phyloP scores from a whole-genome alignment of 495 filamentous ascomycete genomes.

The Hypoxylon fragiforme region DNA sequence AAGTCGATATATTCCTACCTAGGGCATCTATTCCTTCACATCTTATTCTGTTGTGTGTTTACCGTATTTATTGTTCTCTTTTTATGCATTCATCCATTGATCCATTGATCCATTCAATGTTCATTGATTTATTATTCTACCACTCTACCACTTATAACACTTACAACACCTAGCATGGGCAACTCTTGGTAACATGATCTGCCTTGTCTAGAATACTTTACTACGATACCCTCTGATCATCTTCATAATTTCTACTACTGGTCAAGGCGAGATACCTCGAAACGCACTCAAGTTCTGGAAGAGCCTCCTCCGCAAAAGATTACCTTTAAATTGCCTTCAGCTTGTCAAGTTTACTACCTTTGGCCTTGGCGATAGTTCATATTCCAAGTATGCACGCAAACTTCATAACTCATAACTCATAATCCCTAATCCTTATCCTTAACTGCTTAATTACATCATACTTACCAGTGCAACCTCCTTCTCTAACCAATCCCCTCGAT shows the following conservation, averaged over 20 bases:
- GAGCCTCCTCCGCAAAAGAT: conserved; percentile 73
- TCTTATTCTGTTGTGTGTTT: neutral
- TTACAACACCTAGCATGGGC: too few species aligned
- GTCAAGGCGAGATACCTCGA: conserved; percentile 87
- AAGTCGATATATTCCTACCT: too few species aligned
- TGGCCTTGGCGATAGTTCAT: conserved; percentile 92
- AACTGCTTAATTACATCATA: conserved; percentile 6
- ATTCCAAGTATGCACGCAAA: conserved; percentile 67
- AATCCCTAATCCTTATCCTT: neutral
- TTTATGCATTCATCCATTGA: conserved; percentile 2
- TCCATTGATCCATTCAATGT: neutral
- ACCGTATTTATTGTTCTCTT: conserved; percentile 8
- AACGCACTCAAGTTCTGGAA: conserved; percentile 86
- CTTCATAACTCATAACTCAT: neutral
- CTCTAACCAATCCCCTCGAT: conserved; percentile 9
- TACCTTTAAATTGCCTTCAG: conserved; percentile 69
- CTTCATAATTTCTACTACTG: conserved; percentile 86
- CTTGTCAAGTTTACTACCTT: conserved; percentile 77
- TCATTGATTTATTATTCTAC: too few species aligned
- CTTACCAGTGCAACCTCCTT: neutral
- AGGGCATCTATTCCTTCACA: conserved; percentile 6
- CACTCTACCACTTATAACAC: too few species aligned
- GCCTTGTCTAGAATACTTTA: conserved; percentile 45
- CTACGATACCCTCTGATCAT: conserved; percentile 65
- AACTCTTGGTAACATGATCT: conserved; percentile 17